These are phyloP conservation scores for Aspergillus neotritici DNA, from an alignment of 2,329 filamentous ascomycete genomes.

Conservation along the genomic window DNA sequence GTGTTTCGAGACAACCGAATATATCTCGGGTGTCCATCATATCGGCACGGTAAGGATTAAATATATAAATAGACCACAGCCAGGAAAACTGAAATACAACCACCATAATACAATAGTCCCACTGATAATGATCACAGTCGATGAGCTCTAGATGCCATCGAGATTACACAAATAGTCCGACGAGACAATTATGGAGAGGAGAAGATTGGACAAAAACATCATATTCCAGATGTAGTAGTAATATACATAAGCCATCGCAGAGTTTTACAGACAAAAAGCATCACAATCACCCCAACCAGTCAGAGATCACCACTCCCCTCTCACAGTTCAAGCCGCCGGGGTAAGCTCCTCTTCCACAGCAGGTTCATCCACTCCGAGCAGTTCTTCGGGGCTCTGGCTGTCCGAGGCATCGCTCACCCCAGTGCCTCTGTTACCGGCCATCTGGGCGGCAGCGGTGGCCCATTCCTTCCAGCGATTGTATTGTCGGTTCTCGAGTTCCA, in stretches of 20 bases:
- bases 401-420: slow-evolving; percentile 37
- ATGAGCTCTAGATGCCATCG: no score
- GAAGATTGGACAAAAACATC: slow-evolving; percentile 1
- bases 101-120: no score
- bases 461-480: slow-evolving; percentile 83
- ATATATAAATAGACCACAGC: no score
- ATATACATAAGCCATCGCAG: slow-evolving; percentile 13
- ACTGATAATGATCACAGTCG: no score
- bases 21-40: no score
- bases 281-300: no score
- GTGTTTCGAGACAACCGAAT: no score
- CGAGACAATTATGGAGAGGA: background rate
- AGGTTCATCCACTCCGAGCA: slow-evolving; percentile 24
- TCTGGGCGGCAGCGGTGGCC: slow-evolving; percentile 55
- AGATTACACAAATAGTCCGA: no score
- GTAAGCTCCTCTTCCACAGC: background rate
- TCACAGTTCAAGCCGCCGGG: slow-evolving; percentile 2
- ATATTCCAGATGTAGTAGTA: slow-evolving; percentile 9
- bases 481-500: slow-evolving; percentile 71
- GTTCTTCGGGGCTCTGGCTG: slow-evolving; percentile 32
- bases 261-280: background rate
- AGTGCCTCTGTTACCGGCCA: slow-evolving; percentile 44
- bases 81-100: no score
- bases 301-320: background rate
- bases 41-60: no score